Percentiles rank a stretch among this genome's conserved stretches.
These are phyloP conservation scores for Acacia concinna DNA, from an alignment of 331 rosid species.

Conservation along the genomic window DNA sequence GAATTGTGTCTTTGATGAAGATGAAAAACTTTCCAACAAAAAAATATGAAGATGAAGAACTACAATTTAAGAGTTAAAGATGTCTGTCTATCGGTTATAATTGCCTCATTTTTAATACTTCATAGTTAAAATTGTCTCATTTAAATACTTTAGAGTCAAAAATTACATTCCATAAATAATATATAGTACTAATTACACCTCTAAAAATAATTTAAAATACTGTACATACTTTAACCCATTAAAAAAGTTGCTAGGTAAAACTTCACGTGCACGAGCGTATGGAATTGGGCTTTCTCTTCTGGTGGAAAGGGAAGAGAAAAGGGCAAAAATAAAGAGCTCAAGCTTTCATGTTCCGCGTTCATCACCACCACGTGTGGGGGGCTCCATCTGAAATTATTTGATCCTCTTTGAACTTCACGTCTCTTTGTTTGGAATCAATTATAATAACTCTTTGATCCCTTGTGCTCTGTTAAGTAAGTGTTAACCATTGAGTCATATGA, in stretches of 20 bases:
- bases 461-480: neutral
- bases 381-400: conserved; percentile 7
- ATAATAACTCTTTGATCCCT: neutral
- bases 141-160: too few relatives aligned
- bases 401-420: neutral
- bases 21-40: too few relatives aligned
- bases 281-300: neutral
- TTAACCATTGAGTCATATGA: conserved; percentile 16
- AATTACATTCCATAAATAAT: too few relatives aligned
- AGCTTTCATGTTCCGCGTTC: conserved; percentile 5
- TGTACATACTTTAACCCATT: too few relatives aligned
- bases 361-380: conserved; percentile 28
- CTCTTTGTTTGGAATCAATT: neutral
- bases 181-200: too few relatives aligned
- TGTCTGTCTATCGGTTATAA: too few relatives aligned
- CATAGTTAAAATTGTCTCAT: too few relatives aligned
- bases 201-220: too few relatives aligned
- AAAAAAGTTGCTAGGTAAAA: neutral
- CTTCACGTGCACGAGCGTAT: neutral
- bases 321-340: neutral
- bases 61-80: too few relatives aligned
- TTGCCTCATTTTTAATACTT: too few relatives aligned
- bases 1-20: too few relatives aligned
- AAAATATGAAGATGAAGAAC: too few relatives aligned
- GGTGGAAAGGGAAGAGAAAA: neutral